These are phyloP conservation scores for Xylaria sp. DNA, from an alignment of 2,329 filamentous ascomycete species.

Conservation along the genomic window DNA sequence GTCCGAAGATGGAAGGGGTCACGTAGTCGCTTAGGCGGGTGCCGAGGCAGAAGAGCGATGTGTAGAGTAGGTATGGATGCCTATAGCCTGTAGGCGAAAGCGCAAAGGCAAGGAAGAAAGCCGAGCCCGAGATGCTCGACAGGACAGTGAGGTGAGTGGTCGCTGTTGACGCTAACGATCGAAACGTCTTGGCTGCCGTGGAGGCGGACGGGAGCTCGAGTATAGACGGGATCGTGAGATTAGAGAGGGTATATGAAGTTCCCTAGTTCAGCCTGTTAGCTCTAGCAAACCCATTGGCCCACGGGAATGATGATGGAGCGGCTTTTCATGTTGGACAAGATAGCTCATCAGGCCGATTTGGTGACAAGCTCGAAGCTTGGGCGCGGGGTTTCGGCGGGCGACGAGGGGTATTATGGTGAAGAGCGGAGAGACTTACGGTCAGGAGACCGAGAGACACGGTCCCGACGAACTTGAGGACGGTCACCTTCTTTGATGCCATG, in stretches of 20 bases:
- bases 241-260: constrained; percentile 84
- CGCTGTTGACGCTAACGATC: constrained; percentile 71
- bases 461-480: constrained; percentile 90
- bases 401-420: constrained; percentile 39
- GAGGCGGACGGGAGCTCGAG: constrained; percentile 81
- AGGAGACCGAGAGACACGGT: constrained; percentile 88
- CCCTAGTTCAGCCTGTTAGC: constrained; percentile 66
- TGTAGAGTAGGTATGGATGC: constrained; percentile 93
- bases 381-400: constrained; percentile 39
- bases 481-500: constrained; percentile 77
- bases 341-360: not conserved
- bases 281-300: constrained; percentile 6
- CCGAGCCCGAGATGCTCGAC: constrained; percentile 73
- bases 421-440: constrained; percentile 69
- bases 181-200: constrained; percentile 75
- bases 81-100: constrained; percentile 78
- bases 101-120: constrained; percentile 80
- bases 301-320: not conserved
- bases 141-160: constrained; percentile 74
- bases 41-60: constrained; percentile 73
- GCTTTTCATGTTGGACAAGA: constrained; percentile 7
- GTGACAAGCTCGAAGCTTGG: constrained; percentile 14
- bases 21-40: constrained; percentile 65
- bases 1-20: constrained; percentile 55
- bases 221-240: constrained; percentile 81